phyloP scores from a whole-genome alignment of 345 rosid species.

The Murraya paniculata region DNA sequence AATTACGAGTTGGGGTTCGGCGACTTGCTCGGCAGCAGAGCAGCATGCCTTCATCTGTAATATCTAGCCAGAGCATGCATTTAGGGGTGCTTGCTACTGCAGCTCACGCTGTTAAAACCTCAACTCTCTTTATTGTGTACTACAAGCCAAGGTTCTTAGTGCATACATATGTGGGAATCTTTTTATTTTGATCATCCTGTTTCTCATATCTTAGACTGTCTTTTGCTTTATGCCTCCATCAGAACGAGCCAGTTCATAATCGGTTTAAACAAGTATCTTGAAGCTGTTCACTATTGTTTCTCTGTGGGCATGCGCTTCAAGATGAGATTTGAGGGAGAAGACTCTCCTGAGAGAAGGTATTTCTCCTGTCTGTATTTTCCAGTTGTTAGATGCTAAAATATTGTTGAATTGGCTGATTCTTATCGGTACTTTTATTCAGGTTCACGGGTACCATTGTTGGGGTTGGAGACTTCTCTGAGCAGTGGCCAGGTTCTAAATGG shows the following conservation, averaged over 20 bases:
- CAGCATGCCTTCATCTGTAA: conserved; percentile 60
- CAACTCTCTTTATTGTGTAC: conserved; percentile 60
- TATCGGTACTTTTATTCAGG: conserved; percentile 32
- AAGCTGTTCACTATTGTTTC: conserved; percentile 41
- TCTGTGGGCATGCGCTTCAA: conserved; percentile 65
- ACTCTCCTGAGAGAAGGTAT: conserved; percentile 68
- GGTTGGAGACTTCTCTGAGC: conserved; percentile 51
- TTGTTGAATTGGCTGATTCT: background rate
- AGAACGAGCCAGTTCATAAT: conserved; percentile 72
- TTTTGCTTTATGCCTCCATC: conserved; percentile 14
- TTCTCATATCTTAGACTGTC: background rate
- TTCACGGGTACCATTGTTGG: conserved; percentile 72
- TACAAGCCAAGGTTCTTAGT: conserved; percentile 65
- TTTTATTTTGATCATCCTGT: background rate
- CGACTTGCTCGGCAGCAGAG: conserved; percentile 51
- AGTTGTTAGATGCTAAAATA: background rate
- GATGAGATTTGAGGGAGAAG: conserved; percentile 86
- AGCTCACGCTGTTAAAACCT: conserved; percentile 61
- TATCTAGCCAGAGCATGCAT: conserved; percentile 83
- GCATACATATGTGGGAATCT: background rate
- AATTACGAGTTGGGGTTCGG: conserved; percentile 63
- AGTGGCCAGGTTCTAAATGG: conserved; percentile 74
- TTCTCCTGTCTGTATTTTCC: background rate
- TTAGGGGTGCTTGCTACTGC: conserved; percentile 85
- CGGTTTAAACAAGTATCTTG: conserved; percentile 55